Base-by-base conservation (phyloP, 2,329 filamentous ascomycete genomes). In the Phaeosphaeria sp. region DNA sequence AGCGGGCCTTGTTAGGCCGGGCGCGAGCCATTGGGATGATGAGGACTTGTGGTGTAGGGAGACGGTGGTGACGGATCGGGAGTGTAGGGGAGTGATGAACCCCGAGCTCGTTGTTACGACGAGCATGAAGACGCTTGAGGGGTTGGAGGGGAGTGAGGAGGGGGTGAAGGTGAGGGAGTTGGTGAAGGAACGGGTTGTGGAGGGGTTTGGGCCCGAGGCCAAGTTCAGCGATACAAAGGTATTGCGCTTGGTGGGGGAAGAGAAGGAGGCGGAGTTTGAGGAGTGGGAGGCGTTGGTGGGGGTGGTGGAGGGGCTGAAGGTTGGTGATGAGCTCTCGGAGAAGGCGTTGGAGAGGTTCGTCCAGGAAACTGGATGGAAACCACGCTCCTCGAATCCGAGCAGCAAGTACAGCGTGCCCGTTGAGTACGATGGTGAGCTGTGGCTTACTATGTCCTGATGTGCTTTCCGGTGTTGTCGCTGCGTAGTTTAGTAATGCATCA, bases 1-100 rank as follows among this genome's bases (percentile, higher is more conserved):
- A 24, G 53, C 44, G 18, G 63, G 63, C n/a, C 53, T 57, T 11
- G 53, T 65, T 11, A 44, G 52, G 25, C 51, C 59, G n/a, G 63
- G 63, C 3, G 40, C 56, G 47, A 55, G 53, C 18, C 63, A 61
- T 51, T 50, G 55, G 22, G n/a, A n/a, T n/a, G 60, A 64, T 48
- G 50, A 21, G 20, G 55, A 55, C 7, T 36, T 65, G 39, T 65
- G 56, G n/a, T 46, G 52, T 21, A 48, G 20, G 6, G 60, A 61
- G 40, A 54, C 42, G n/a, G 47, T 64, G 47, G 53, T 44, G 39
- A 53, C 56, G 27, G 63, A 65, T 25, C 52, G 58, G 36, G 42
- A 53, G n/a, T 54, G 44, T 20, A 45, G 60, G 1, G 50, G 61
- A 49, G 40, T 52, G 20, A 48, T 65, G 36, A 52, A 46, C 15